Base-by-base conservation (phyloP, 129 eudicot genomes). In the Helianthus tuberosus region DNA sequence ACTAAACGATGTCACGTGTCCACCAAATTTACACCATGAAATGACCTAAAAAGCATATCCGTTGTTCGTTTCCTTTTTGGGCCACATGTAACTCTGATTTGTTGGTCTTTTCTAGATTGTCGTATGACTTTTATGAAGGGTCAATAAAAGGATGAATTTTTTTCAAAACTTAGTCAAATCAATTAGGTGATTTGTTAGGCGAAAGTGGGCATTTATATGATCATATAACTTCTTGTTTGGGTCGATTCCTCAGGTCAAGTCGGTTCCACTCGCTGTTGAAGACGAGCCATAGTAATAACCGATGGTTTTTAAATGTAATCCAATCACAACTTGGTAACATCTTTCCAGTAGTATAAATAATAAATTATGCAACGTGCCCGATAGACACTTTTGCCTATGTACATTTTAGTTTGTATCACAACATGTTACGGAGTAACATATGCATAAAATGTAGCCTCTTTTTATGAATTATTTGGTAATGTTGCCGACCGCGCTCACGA, bases 201-300 rank as follows among this genome's bases (percentile, higher is more conserved):
- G 8, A 43, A 43, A 43, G 47, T 43, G 47, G 47, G 10, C 47
- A 43, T 6, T 43, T 43, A 2, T 54, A 38, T 59, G 41, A 59
- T 27, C n/a, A n/a, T 12, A 38, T 32, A 14, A n/a, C 12, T 3
- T 39, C 8, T 25, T 53, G 36, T 50, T n/a, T 16, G 44, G 39
- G 14, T 11, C 12, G 69, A 11, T 76, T 57, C 15, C 41, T 14
- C 89, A 93, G 97, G 96, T 82, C 47, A 86, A 84, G 67, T 86
- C 98, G 1, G 98, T 88, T 74, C 93, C 98, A 7, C 76, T 86
- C 49, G 82, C 93, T 10, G 76, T 69, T 52, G 98, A 93, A 52
- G 96, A 80, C 35, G 58, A 51, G 60, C 67, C 75, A 8, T 53
- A 25, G 23, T 47, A 53, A 25, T 20, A 52, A 11, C 8, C 13